A percentile compares a stretch with the other conserved stretches of the same genome.
Evolutionary conservation across 495 filamentous ascomycete species (phyloP).

Genomic region (Cercophora samala): DNA sequence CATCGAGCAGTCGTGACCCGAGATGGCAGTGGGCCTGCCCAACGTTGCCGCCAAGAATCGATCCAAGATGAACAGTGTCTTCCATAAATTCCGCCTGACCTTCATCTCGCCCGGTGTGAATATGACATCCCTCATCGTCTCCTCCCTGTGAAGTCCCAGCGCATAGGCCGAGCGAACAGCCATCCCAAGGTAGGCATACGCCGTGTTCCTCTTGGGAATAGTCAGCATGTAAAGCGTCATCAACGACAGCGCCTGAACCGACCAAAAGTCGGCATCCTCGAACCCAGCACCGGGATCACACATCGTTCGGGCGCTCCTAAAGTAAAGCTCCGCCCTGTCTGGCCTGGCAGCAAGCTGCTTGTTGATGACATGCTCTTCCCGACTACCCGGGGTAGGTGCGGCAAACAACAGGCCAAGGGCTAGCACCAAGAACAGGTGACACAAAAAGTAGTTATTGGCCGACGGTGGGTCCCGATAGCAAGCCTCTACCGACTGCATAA

Average conservation of each 20-base stretch:
- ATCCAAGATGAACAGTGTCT: slow-evolving; percentile 59
- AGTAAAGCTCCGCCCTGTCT: slow-evolving; percentile 58
- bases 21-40: slow-evolving; percentile 58
- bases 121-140: slow-evolving; percentile 50
- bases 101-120: slow-evolving; percentile 44
- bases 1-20: slow-evolving; percentile 57
- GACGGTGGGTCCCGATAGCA: slow-evolving; percentile 54
- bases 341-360: slow-evolving; percentile 43
- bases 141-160: slow-evolving; percentile 58
- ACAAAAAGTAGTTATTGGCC: slow-evolving; percentile 49
- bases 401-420: slow-evolving; percentile 58
- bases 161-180: slow-evolving; percentile 60
- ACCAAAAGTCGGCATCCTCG: slow-evolving; percentile 62
- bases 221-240: slow-evolving; percentile 60
- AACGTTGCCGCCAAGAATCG: slow-evolving; percentile 58
- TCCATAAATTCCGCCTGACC: slow-evolving; percentile 55
- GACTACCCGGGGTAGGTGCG: slow-evolving; percentile 47
- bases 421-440: slow-evolving; percentile 55
- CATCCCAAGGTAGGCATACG: slow-evolving; percentile 62
- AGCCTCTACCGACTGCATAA: slow-evolving; percentile 47
- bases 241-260: slow-evolving; percentile 57
- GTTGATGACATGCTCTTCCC: slow-evolving; percentile 50
- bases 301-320: slow-evolving; percentile 54
- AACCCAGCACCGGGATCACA: slow-evolving; percentile 54
- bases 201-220: slow-evolving; percentile 55